Evolutionary conservation across 176 grass and related monocot genomes (phyloP).

Genomic region (Cenchrus americanus): DNA sequence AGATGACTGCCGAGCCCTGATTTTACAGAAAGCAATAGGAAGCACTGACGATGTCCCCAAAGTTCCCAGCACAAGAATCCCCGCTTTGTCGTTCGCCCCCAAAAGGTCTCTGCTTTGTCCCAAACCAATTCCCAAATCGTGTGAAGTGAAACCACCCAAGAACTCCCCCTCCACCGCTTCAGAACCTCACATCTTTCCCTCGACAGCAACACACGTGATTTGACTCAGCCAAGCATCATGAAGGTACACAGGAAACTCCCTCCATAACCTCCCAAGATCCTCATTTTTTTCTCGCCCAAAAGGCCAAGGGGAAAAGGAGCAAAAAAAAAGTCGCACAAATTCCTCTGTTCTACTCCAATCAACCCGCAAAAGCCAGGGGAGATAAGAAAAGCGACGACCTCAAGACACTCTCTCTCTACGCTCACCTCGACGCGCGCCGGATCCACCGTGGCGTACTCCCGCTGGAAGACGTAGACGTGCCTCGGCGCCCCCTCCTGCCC

Average conservation of each 20-base stretch:
- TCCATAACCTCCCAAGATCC: background rate
- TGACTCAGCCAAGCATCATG: background rate
- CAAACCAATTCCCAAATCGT: constrained; percentile 17
- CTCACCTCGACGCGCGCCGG: constrained; percentile 69
- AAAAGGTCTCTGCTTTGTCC: constrained; percentile 10
- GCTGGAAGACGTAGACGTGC: constrained; percentile 87
- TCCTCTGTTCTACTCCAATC: background rate
- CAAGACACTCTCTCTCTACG: background rate
- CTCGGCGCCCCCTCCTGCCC: constrained; percentile 35
- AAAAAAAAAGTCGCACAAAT: background rate
- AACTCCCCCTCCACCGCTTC: background rate
- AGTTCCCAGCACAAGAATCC: constrained; percentile 28
- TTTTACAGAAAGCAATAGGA: constrained; percentile 16
- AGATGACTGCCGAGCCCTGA: background rate
- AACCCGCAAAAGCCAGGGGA: background rate
- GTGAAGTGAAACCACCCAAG: background rate
- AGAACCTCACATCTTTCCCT: background rate
- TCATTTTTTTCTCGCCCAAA: constrained; percentile 8
- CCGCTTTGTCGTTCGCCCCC: background rate
- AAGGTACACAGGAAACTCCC: background rate
- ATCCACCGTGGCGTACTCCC: constrained; percentile 90
- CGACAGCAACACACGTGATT: background rate
- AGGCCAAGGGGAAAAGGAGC: background rate
- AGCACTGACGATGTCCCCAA: background rate
- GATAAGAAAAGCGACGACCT: background rate